Conservation (phyloP, 192 early-diverging fungal genomes). For the Backusella westeae region DNA sequence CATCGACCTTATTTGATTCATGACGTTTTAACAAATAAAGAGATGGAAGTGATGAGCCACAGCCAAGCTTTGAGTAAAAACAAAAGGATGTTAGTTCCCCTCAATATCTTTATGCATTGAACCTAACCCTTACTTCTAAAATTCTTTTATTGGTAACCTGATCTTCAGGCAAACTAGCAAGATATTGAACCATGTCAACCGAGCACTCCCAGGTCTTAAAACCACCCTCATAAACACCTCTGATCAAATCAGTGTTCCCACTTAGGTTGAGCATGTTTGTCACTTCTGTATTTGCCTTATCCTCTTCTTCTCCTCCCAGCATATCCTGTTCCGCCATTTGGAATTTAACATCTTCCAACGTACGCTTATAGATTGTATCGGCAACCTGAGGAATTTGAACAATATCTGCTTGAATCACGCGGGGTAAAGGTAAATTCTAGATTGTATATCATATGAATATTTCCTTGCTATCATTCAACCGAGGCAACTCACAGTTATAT, state of each 20-base stretch:
- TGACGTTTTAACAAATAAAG: conserved; percentile 67
- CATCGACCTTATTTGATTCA: conserved; percentile 55
- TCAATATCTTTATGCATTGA: not conserved
- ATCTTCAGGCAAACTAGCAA: conserved; percentile 43
- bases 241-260: conserved; percentile 72
- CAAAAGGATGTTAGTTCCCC: too few relatives aligned
- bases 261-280: conserved; percentile 43
- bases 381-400: conserved; percentile 20
- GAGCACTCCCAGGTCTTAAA: conserved; percentile 98
- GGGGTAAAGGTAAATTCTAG: conserved; percentile 23
- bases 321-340: conserved; percentile 76
- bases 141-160: conserved; percentile 43
- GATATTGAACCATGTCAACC: conserved; percentile 76
- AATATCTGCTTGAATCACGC: conserved; percentile 29
- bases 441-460: not conserved
- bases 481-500: conserved; percentile 23
- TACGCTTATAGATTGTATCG: conserved; percentile 61
- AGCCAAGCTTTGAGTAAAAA: conserved; percentile 68
- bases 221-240: conserved; percentile 92
- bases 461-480: not conserved
- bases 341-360: conserved; percentile 79
- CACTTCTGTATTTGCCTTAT: conserved; percentile 11
- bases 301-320: conserved; percentile 47
- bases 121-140: conserved; percentile 44
- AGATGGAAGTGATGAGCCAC: conserved; percentile 85